Conservation (phyloP, 192 early-diverging fungal species). For the Kickxella alabastrina region DNA sequence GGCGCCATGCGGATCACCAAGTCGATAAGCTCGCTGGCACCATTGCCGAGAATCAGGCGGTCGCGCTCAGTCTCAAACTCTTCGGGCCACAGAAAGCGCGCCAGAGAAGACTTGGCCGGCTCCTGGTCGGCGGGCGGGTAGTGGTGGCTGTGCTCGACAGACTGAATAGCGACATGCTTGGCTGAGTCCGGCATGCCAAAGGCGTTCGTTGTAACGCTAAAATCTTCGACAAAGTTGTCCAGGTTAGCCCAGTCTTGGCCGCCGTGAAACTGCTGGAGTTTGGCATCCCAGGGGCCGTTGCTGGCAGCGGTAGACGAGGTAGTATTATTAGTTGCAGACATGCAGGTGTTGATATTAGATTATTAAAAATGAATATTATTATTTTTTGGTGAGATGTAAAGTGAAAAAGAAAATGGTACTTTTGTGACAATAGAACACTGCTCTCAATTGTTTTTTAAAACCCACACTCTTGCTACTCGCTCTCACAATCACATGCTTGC, state of each 20-base stretch:
- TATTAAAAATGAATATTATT: too few species aligned
- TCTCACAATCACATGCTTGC: too few species aligned
- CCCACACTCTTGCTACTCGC: too few species aligned
- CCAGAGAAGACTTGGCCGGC: slow-evolving; percentile 78
- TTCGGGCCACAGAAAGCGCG: slow-evolving; percentile 74
- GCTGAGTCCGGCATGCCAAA: slow-evolving; percentile 77
- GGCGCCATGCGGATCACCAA: slow-evolving; percentile 76
- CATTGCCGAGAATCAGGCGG: slow-evolving; percentile 80
- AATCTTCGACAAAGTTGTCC: slow-evolving; percentile 88
- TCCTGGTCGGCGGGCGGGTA: slow-evolving; percentile 92
- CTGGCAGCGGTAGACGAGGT: slow-evolving; percentile 1
- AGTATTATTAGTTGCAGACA: slow-evolving; percentile 12
- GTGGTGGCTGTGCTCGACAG: slow-evolving; percentile 71
- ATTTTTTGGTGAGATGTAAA: too few species aligned
- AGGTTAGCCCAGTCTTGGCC: slow-evolving; percentile 81
- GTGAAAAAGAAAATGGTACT: too few species aligned
- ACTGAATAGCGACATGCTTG: slow-evolving; percentile 64
- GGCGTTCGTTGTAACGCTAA: slow-evolving; percentile 86
- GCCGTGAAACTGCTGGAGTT: slow-evolving; percentile 84
- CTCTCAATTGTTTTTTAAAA: too few species aligned
- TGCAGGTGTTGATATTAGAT: too few species aligned
- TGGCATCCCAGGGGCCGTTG: slow-evolving; percentile 72
- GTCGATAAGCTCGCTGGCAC: slow-evolving; percentile 88
- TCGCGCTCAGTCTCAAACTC: slow-evolving; percentile 54
- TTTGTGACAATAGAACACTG: too few species aligned